These are phyloP conservation scores for Erysimum pusillum DNA, from an alignment of 441 rosid species.

Conservation along the genomic window DNA sequence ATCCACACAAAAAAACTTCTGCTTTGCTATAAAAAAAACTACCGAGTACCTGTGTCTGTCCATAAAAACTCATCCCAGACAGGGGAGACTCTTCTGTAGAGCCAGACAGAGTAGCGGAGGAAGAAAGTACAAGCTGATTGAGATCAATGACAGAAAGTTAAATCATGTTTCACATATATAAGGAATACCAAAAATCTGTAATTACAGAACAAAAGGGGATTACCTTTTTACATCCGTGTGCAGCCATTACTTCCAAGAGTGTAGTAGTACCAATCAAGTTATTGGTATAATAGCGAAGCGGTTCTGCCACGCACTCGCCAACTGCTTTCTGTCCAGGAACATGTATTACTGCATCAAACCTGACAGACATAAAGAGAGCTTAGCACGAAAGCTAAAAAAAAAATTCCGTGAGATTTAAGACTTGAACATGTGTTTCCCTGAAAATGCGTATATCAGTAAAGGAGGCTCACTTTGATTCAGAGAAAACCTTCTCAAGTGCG, in stretches of 20 bases:
- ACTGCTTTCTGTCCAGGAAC: slow-evolving; percentile 97
- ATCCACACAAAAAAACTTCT: neutral
- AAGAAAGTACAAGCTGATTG: slow-evolving; percentile 92
- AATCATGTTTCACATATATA: slow-evolving; percentile 11
- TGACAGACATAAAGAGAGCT: slow-evolving; percentile 40
- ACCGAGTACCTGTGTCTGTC: slow-evolving; percentile 79
- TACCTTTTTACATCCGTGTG: slow-evolving; percentile 81
- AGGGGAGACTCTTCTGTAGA: slow-evolving; percentile 84
- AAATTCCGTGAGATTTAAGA: no score
- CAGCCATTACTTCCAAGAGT: slow-evolving; percentile 86
- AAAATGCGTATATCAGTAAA: no score
- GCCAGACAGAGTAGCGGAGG: slow-evolving; percentile 97
- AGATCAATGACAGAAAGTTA: slow-evolving; percentile 34
- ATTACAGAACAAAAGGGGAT: slow-evolving; percentile 22
- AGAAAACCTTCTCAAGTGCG: slow-evolving; percentile 74
- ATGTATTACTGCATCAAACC: slow-evolving; percentile 95
- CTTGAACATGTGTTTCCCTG: neutral
- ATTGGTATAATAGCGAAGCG: slow-evolving; percentile 76
- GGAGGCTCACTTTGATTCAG: slow-evolving; percentile 75
- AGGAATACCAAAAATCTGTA: slow-evolving; percentile 2
- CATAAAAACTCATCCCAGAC: slow-evolving; percentile 82
- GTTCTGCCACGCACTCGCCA: slow-evolving; percentile 89
- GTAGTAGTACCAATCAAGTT: slow-evolving; percentile 84
- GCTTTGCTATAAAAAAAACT: neutral
- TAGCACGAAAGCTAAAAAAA: no score